phyloP scores from a whole-genome alignment of 2,329 filamentous ascomycete species.

The Colletotrichum nymphaeae region DNA sequence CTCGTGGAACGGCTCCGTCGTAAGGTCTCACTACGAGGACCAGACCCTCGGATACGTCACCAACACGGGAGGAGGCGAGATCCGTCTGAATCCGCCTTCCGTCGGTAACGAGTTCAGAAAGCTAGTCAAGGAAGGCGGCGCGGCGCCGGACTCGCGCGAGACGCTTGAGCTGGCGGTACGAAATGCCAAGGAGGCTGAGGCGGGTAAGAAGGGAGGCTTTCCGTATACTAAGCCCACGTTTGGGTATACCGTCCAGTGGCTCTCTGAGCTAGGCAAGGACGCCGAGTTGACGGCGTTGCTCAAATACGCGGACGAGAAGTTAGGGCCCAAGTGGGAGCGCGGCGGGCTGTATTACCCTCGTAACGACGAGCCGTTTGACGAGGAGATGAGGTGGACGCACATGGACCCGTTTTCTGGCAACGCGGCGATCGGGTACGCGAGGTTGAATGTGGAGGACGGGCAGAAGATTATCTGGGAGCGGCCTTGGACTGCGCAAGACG shows the following conservation, averaged over 20 bases:
- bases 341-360: constrained; percentile 49
- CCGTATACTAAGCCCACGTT: constrained; percentile 18
- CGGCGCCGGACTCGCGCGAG: constrained; percentile 34
- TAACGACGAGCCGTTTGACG: constrained; percentile 39
- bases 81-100: constrained; percentile 38
- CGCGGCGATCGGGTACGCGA: constrained; percentile 47
- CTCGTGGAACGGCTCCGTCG: constrained; percentile 1
- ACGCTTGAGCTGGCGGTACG: not conserved
- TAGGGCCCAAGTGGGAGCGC: constrained; percentile 46
- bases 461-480: constrained; percentile 48
- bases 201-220: not conserved
- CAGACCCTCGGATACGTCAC: constrained; percentile 44
- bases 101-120: constrained; percentile 41
- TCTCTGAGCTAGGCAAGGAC: constrained; percentile 46
- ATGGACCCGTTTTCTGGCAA: constrained; percentile 51
- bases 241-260: constrained; percentile 43
- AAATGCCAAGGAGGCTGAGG: not conserved
- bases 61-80: constrained; percentile 38
- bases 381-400: constrained; percentile 39
- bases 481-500: constrained; percentile 42
- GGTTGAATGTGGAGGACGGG: constrained; percentile 50
- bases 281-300: constrained; percentile 39
- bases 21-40: constrained; percentile 35
- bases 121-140: constrained; percentile 24
- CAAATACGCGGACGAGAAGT: constrained; percentile 41